Conservation (phyloP, 805 yeast species). For the Lachancea waltii region DNA sequence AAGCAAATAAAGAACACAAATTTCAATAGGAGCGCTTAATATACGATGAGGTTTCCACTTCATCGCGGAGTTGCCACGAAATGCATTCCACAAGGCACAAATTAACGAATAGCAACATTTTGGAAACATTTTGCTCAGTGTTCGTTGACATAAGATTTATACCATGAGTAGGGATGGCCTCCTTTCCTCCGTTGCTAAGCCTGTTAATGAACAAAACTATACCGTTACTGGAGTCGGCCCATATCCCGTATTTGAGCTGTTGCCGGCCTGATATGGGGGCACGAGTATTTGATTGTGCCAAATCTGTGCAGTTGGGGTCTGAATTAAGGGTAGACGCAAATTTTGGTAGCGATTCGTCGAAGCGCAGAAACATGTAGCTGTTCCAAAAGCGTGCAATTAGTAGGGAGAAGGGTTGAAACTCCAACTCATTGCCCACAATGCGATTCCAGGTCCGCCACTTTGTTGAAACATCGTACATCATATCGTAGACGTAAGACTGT, state of each 20-base stretch:
- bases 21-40: no score
- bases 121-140: conserved; percentile 11
- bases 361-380: conserved; percentile 3
- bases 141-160: conserved; percentile 7
- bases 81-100: conserved; percentile 19
- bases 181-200: conserved; percentile 2
- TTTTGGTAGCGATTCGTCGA: conserved; percentile 5
- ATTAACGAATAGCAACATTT: conserved; percentile 19
- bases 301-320: not conserved
- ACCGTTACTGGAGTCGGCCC: conserved; percentile 22
- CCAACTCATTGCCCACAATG: conserved; percentile 2
- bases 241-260: conserved; percentile 12
- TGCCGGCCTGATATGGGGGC: not conserved
- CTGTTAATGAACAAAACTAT: conserved; percentile 18
- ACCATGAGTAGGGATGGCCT: conserved; percentile 15
- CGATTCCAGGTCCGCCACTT: conserved; percentile 9
- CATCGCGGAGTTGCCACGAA: conserved; percentile 2
- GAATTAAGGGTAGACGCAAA: conserved; percentile 1
- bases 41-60: not conserved
- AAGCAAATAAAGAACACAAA: no score
- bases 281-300: not conserved
- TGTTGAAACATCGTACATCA: conserved; percentile 8
- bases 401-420: conserved; percentile 1
- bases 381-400: conserved; percentile 6
- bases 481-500: conserved; percentile 9